Conservation (phyloP, 495 filamentous ascomycete genomes). For the Parmelia sp. region DNA sequence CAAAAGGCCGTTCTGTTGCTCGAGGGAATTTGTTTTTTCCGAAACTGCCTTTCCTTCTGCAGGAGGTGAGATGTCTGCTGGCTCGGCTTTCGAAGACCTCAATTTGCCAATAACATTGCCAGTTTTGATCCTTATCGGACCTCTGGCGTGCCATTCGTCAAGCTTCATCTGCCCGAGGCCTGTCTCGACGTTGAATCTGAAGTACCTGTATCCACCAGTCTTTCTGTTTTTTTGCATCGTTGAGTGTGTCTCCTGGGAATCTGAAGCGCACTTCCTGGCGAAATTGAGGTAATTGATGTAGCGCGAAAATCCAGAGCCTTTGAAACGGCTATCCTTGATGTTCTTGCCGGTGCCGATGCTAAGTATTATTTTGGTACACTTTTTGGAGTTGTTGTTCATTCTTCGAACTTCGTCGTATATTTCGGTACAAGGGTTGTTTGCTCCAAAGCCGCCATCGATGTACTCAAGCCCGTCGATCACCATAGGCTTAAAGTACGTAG, state of each 20-base stretch:
- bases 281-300: slow-evolving; percentile 17
- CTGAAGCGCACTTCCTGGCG: slow-evolving; percentile 20
- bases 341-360: slow-evolving; percentile 32
- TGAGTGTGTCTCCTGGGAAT: slow-evolving; percentile 16
- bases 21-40: too few relatives aligned
- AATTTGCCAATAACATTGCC: slow-evolving; percentile 12
- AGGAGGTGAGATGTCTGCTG: too few relatives aligned
- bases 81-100: background rate
- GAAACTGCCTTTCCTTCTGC: too few relatives aligned
- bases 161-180: slow-evolving; percentile 40
- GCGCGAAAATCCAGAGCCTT: slow-evolving; percentile 6
- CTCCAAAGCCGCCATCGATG: slow-evolving; percentile 27
- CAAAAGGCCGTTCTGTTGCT: background rate
- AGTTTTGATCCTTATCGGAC: slow-evolving; percentile 4
- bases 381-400: slow-evolving; percentile 18
- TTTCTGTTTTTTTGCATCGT: slow-evolving; percentile 10
- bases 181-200: slow-evolving; percentile 43
- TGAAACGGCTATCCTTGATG: slow-evolving; percentile 11
- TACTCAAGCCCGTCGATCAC: slow-evolving; percentile 18
- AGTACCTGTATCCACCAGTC: slow-evolving; percentile 29
- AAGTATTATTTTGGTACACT: slow-evolving; percentile 22
- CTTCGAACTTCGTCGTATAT: slow-evolving; percentile 26
- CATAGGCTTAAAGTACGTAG: slow-evolving; percentile 43
- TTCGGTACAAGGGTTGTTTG: slow-evolving; percentile 32
- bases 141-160: slow-evolving; percentile 30